Base-by-base conservation (phyloP, 192 early-diverging fungal species). In the Oehlia diaphana region DNA sequence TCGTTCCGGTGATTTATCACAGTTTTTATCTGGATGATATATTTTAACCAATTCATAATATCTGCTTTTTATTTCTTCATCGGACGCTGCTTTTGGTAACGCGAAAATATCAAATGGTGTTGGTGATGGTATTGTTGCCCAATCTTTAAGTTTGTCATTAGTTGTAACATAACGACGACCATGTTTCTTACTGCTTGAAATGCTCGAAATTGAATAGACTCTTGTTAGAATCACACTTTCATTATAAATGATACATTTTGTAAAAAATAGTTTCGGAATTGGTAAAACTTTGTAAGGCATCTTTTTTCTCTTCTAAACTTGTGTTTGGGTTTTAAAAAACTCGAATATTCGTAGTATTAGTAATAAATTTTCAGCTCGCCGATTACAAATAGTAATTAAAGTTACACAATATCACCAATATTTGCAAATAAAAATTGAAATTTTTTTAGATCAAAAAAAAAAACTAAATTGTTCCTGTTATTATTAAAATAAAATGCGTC, bases 41-140 rank as follows among this genome's bases (percentile, higher is more conserved):
- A 47, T n/a, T 64, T 84, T 84, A 14, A 75, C 81, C 3, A 84
- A 64, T 53, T 79, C 79, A 76, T 80, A 80, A 63, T 84, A 84
- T 39, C 72, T 69, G 10, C 77, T 72, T 58, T 84, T 84, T 53
- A 84, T 67, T 13, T 80, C 79, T 7, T 66, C 67, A 8, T 35
- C 39, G 13, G 68, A 28, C 9, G 83, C 81, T 21, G n/a, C 80
- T 16, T n/a, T 68, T 10, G 77, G 66, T 3, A 84, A 42, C 9
- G 73, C 42, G 4, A 84, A 73, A 77, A 80, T 72, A 0, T 82
- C 81, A 73, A 80, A 84, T 4, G 83, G 83, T 2, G 78, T 76
- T 19, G 73, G 73, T 31, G 42, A 53, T 2, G 21, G 44, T 75
- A 53, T 49, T 26, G 6, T 74, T 9, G 39, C 10, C 58, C 73